Conservation (phyloP, 1,139 yeast species). For the Debaryomyces sp. region DNA sequence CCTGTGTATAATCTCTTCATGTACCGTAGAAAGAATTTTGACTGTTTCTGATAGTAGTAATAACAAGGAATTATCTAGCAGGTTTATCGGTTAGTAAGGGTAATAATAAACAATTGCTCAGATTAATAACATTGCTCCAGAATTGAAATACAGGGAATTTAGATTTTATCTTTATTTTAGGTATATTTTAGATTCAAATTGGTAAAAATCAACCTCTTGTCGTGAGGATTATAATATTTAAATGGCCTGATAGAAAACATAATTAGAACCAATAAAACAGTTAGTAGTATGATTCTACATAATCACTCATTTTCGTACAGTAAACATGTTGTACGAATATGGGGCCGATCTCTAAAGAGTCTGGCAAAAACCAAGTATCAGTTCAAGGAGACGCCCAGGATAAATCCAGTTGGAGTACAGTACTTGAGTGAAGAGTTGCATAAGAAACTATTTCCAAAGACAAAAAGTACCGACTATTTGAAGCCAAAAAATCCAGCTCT, state of each 20-base stretch:
- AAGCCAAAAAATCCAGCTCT: conserved; percentile 37
- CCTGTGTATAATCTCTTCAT: not conserved
- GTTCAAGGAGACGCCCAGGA: conserved; percentile 44
- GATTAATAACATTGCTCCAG: not conserved
- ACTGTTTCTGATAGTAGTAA: not conserved
- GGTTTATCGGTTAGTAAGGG: not conserved
- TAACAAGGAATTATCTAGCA: not conserved
- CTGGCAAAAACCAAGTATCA: not conserved
- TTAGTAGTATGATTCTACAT: conserved; percentile 4
- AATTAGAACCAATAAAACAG: not conserved
- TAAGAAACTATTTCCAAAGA: conserved; percentile 58
- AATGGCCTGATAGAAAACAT: not conserved
- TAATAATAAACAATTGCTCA: not conserved
- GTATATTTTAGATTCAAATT: not conserved
- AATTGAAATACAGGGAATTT: not conserved
- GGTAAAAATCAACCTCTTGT: not conserved
- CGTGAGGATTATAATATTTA: not conserved
- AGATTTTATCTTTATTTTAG: not conserved
- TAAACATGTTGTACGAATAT: not conserved
- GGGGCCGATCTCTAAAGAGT: not conserved
- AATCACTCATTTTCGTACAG: not conserved
- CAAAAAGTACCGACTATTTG: conserved; percentile 25
- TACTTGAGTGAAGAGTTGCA: conserved; percentile 65
- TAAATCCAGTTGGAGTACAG: conserved; percentile 69
- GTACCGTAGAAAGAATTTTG: not conserved